Base-by-base conservation (phyloP, 2,329 filamentous ascomycete species). In the Bertia moriformis region DNA sequence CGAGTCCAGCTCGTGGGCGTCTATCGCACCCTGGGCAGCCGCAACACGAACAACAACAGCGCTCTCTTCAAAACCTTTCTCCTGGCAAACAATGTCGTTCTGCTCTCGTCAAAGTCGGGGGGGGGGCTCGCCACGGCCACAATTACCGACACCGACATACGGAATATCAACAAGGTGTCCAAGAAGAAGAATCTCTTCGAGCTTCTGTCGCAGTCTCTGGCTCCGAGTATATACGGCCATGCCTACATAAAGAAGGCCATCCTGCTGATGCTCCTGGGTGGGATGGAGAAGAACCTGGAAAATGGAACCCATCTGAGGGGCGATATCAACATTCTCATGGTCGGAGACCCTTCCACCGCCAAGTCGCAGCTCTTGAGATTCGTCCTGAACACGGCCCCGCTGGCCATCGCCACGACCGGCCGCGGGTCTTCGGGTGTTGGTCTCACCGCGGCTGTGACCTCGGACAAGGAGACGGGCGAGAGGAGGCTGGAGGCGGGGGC, bases 321-420 rank as follows among this genome's bases (percentile, higher is more conserved):
- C 65, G 91, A 98, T 53, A 96, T 98, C 63, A 98, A 98, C 57
- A 94, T 98, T 48, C 70, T 98, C 38, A 96, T 98, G 91, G 89
- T 98, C 33, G 91, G 91, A 62, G 91, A 98, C 58, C 91, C 91
- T 3, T 98, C 91, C 1, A 98, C 91, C 0, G 91, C 91, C 43
- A 98, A 98, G 58, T 98, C 91, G n/a, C 91, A 98, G 56, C 72
- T 98, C 40, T 71, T 98, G 32, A 84, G 91, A 18, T 98, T 98
- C 51, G 91, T 98, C 12, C 72, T 96, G 46, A 98, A 98, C 57
- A 98, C 91, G 1, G 91, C 91, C 2, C 91, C 91, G 2, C 67
- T 98, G 33, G 91, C 91, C 2, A 98, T 98, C 55, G 91, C 91
- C 7, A 98, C 91, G 0, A 98, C 91, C 29, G 91, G 91, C 60